Percentiles rank a stretch among this genome's conserved stretches.
Evolutionary conservation across 306 rosid genomes (phyloP).

Genomic region (Mimosa bimucronata): DNA sequence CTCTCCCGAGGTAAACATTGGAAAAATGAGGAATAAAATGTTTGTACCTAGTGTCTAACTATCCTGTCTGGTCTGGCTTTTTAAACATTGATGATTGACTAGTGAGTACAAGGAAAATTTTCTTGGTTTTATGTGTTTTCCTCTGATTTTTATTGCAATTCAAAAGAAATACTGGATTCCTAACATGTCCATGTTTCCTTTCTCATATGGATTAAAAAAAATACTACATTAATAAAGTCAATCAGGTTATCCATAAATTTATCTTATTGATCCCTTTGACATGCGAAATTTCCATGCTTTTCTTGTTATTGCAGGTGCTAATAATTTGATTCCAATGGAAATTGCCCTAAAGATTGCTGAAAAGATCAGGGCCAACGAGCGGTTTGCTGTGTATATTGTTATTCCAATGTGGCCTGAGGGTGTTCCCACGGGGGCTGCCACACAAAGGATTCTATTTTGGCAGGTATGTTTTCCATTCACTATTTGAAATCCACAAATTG

Average conservation of each 20-base stretch:
- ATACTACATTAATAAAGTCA: constrained; percentile 4
- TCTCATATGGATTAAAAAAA: constrained; percentile 17
- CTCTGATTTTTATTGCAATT: background rate
- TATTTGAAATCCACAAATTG: constrained; percentile 8
- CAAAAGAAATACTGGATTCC: background rate
- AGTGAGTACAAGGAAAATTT: background rate
- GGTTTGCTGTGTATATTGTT: constrained; percentile 89
- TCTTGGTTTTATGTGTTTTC: background rate
- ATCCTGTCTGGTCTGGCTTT: background rate
- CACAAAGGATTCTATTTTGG: constrained; percentile 98
- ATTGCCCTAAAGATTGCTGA: constrained; percentile 92
- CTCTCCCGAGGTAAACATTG: background rate
- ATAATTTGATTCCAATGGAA: constrained; percentile 97
- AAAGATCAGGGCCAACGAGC: constrained; percentile 86
- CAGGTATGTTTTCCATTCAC: constrained; percentile 65
- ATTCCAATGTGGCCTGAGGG: constrained; percentile 99
- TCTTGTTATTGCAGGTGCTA: constrained; percentile 71
- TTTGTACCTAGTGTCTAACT: background rate
- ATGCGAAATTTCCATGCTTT: constrained; percentile 34
- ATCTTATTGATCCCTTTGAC: constrained; percentile 10
- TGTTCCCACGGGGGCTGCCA: constrained; percentile 86
- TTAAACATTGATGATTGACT: too few relatives aligned
- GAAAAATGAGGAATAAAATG: background rate
- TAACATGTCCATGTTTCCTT: constrained; percentile 3
- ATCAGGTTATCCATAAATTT: background rate